A percentile compares a stretch with the other conserved stretches of the same genome.
These are phyloP conservation scores for Pleurotus sapidus DNA, from an alignment of 768 basidiomycete species.

Conservation along the genomic window DNA sequence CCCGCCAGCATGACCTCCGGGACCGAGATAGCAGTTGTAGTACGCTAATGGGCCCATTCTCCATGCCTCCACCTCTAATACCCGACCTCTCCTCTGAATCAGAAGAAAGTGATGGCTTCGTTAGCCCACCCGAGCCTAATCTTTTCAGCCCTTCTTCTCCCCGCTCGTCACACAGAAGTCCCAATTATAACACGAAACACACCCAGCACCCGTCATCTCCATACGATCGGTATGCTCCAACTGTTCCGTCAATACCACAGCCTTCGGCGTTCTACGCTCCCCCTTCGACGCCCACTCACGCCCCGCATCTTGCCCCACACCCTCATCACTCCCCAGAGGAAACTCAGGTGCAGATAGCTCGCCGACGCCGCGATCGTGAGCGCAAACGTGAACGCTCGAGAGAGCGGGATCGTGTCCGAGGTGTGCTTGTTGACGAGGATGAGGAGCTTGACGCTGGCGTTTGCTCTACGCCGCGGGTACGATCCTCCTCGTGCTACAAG, in stretches of 20 bases:
- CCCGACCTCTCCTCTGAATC: constrained; percentile 63
- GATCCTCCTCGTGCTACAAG: constrained; percentile 1
- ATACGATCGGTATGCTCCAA: constrained; percentile 1
- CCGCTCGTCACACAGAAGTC: background rate
- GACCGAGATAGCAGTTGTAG: constrained; percentile 6
- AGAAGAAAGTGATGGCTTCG: constrained; percentile 60
- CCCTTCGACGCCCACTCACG: constrained; percentile 3
- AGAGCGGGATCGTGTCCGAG: constrained; percentile 9
- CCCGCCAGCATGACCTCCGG: constrained; percentile 13
- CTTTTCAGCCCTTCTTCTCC: constrained; percentile 3
- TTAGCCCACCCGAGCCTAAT: constrained; percentile 26
- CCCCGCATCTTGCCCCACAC: background rate
- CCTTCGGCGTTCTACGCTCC: background rate
- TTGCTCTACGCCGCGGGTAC: background rate
- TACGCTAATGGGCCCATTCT: constrained; percentile 17
- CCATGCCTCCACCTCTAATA: constrained; percentile 47
- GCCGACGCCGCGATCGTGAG: constrained; percentile 4
- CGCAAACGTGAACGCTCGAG: constrained; percentile 9
- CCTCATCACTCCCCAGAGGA: constrained; percentile 5
- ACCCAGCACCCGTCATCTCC: background rate
- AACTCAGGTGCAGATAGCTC: constrained; percentile 2
- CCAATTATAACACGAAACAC: background rate
- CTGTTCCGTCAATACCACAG: constrained; percentile 1
- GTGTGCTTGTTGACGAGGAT: background rate
- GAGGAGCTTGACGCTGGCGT: background rate